Base-by-base conservation (phyloP, 805 yeast genomes). In the Peterozyma xylosa region DNA sequence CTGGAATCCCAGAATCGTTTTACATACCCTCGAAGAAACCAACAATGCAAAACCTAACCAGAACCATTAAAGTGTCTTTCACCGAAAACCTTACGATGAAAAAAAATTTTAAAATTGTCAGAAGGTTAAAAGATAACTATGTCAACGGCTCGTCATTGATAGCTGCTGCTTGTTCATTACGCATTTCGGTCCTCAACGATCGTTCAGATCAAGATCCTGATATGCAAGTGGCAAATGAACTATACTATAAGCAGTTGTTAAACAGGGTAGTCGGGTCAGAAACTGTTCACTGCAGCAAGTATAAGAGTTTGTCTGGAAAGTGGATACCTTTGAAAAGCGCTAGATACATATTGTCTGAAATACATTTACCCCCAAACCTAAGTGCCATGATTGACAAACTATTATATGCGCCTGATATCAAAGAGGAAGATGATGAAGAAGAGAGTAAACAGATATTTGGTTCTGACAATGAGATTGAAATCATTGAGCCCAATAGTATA, bases 271-370 rank as follows among this genome's bases (percentile, higher is more conserved):
- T 45, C n/a, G 39, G 45, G 1, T 48, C 46, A 33, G 59, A 57
- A 34, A 40, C 52, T n/a, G 53, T 56, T 11, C 37, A 39, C 2
- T 37, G 41, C 14, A 30, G 45, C 29, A 42, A 32, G 14, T 15
- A 41, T 10, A 44, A 39, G 33, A 14, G 37, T 10, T 10, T 59
- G 4, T 51, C 50, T 45, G 64, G 64, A 1, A 46, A 50, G 37
- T 59, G 64, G 64, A 48, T 54, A 13, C 51, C 57, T 3, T 43
- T 48, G 3, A 42, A 42, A 21, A 52, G 49, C 45, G 59, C 62
- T 9, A 41, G 50, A 34, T 38, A 37, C 5, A 17, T 59, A 7
- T 37, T 44, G 3, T 32, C 21, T 10, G 47, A 44, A 11, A 34
- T 44, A 11, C 47, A 44, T 39, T 18, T 39, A 9, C 32, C 32